Base-by-base conservation (phyloP, 106 monocot species). In the Triglochin maritima region DNA sequence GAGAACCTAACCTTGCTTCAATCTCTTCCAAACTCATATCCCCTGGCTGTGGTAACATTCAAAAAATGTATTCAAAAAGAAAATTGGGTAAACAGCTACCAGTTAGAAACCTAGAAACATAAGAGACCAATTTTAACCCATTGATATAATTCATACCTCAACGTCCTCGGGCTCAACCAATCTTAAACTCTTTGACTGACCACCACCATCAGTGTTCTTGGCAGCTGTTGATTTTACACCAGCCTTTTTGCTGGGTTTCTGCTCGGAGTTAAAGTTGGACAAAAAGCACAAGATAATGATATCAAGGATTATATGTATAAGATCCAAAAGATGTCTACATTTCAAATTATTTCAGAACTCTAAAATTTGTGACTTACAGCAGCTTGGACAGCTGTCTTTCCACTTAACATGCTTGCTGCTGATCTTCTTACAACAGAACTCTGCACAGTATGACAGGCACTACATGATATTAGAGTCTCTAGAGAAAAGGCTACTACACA, bases 11-110 rank as follows among this genome's bases (percentile, higher is more conserved):
- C 71, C 80, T 85, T 54, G 71, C 75, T 77, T 98, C 98, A 78
- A 98, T 98, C 81, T 92, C 91, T 77, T 98, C 98, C 51, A 98
- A 66, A 76, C 83, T 88, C 98, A 98, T 98, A 16, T 98, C 91
- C 9, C 80, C 84, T 15, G 98, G 98, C 98, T 98, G 81, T 57
- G 12, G 44, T 41, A 49, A 55, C 6, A 74, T 60, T 2, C 9
- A 53, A 3, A 51, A 49, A 67, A 53, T 3, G 47, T 44, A 49
- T 6, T 4, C 16, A 59, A 58, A n/a, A n/a, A 8, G 14, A 45
- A 50, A 67, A 13, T 63, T 3, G 60, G 11, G 10, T 70, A 52
- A 52, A 49, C 44, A 44, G 4, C 10, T 4, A 53, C 57, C 29
- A 0, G 29, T 29, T 29, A 29, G 29, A 29, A 29, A 29, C 29